These are phyloP conservation scores for Gynostemma pentaphyllum DNA, from an alignment of 306 rosid genomes.

Conservation along the genomic window DNA sequence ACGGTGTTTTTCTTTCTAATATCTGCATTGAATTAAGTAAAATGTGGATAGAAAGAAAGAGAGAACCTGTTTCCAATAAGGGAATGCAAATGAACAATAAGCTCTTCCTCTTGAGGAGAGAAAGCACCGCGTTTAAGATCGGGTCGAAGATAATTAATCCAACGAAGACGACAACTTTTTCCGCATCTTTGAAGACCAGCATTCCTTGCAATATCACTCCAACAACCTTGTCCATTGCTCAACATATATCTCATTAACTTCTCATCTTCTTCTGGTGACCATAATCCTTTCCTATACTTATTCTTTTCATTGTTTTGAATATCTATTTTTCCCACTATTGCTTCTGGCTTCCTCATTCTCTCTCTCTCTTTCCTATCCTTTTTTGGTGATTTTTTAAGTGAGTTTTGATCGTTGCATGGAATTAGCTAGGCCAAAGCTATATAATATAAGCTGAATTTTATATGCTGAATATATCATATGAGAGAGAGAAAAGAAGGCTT, in stretches of 20 bases:
- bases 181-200: conserved; percentile 90
- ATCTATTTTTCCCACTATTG: conserved; percentile 10
- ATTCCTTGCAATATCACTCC: conserved; percentile 92
- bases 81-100: conserved; percentile 79
- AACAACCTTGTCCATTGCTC: conserved; percentile 74
- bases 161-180: conserved; percentile 91
- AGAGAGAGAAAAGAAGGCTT: conserved; percentile 35
- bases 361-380: neutral
- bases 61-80: conserved; percentile 78
- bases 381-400: neutral
- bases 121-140: conserved; percentile 94
- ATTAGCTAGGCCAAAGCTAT: neutral
- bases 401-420: conserved; percentile 10
- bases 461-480: conserved; percentile 2
- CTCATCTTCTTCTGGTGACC: conserved; percentile 99
- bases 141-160: conserved; percentile 92
- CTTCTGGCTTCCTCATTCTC: conserved; percentile 14
- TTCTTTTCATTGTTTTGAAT: conserved; percentile 13
- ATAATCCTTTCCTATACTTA: conserved; percentile 61
- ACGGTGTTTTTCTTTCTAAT: neutral
- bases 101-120: conserved; percentile 73
- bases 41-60: conserved; percentile 5
- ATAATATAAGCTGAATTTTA: neutral
- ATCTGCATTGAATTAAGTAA: neutral
- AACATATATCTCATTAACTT: conserved; percentile 85